Evolutionary conservation across 1,139 yeast genomes (phyloP), one percentile per base, ranked within the genome.

Genomic region (Hansenula anomala): DNA sequence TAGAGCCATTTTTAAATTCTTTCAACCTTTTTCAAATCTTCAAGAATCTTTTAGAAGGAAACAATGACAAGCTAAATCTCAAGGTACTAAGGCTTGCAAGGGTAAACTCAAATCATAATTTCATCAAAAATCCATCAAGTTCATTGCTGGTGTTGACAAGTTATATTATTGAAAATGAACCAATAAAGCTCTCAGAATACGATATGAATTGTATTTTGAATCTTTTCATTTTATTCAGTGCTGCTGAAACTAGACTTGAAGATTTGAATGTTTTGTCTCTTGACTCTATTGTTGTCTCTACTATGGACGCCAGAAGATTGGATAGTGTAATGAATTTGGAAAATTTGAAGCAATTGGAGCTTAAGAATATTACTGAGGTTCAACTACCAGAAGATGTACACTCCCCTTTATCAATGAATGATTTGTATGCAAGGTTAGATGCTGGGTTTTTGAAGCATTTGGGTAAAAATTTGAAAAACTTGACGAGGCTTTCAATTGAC

Each of bases 401-500:
- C 16, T 9, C 31, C 1, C 38, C 45, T 8, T 16, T 45, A 13
- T n/a, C 48, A 1, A 33, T 40, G 43, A 36, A 38, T 14, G 48
- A 47, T 16, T 31, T 48, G 2, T 38, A 36, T 29, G 59, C 45
- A 0, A 45, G 52, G 8, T 36, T 54, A 31, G 49, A 51, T 36
- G 50, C 50, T 22, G 63, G 71, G 11, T 67, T 69, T 37, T 49
- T 73, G n/a, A 35, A 40, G 1, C 36, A 43, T 10, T 43, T 71
- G 6, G 59, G 59, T 0, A 58, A 58, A 0, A 41, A 55, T 22
- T 49, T 72, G 28, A 39, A 24, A 2, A 52, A 45, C 12, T 44
- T 73, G 30, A 52, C 49, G 24, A 52, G 54, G 24, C 49, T 77
- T 25, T 57, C 61, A 18, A 47, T 77, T 2, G 79, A 76, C 47